Conservation (phyloP, 441 rosid species). For the Euphorbia schlechtendalii region DNA sequence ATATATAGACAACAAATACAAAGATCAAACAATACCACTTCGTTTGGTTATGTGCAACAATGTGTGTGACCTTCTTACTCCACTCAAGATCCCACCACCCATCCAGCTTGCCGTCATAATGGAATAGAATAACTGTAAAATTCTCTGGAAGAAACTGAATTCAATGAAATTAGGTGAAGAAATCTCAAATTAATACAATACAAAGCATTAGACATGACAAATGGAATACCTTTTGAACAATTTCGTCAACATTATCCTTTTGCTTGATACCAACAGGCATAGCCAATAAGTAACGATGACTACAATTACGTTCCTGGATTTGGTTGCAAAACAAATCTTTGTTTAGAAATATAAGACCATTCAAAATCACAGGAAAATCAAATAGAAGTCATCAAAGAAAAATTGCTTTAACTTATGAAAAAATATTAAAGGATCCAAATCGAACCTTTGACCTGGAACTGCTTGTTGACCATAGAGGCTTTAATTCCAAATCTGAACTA, state of each 20-base stretch:
- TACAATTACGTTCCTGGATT: conserved; percentile 41
- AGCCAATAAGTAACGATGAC: conserved; percentile 58
- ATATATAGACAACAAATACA: background rate
- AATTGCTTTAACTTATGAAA: no score
- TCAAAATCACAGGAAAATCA: background rate
- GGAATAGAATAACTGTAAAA: conserved; percentile 83
- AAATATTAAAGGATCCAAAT: conserved; percentile 14
- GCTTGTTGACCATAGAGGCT: conserved; percentile 91
- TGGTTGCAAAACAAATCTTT: conserved; percentile 16
- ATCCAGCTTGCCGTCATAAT: conserved; percentile 79
- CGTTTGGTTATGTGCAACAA: conserved; percentile 89
- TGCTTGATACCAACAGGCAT: conserved; percentile 85
- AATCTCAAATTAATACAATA: conserved; percentile 1
- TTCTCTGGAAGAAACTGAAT: conserved; percentile 90
- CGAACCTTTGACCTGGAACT: conserved; percentile 68
- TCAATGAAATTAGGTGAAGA: conserved; percentile 38
- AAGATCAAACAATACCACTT: conserved; percentile 55
- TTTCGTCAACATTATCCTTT: conserved; percentile 58
- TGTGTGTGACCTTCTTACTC: conserved; percentile 71
- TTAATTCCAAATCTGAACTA: conserved; percentile 73
- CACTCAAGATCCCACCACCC: conserved; percentile 87
- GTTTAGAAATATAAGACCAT: background rate
- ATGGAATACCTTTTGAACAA: conserved; percentile 67
- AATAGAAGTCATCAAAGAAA: no score
- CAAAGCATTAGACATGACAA: conserved; percentile 13